Base-by-base conservation (phyloP, 345 rosid species). In the Kandelia obovata region DNA sequence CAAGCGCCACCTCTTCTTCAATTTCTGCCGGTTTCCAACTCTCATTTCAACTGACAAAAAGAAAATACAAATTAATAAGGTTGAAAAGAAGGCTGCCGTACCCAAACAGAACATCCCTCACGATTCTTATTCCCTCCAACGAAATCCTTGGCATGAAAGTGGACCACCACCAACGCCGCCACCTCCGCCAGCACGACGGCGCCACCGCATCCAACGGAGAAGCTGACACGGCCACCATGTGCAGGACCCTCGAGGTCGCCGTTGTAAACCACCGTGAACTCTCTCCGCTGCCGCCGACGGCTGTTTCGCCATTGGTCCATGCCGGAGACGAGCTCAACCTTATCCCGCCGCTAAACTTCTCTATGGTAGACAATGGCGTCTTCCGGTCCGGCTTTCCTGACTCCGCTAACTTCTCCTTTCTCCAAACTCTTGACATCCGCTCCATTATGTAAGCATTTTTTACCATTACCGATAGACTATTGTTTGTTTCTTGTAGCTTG, bases 351-450 rank as follows among this genome's bases (percentile, higher is more conserved):
- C 82, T 88, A 31, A 95, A 95, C 87, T 95, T 95, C 73, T 70
- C 99, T 6, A 83, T 90, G 91, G 99, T 95, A 21, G 97, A 95
- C 68, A 87, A 86, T 51, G 99, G 97, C 72, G 79, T 95, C 60
- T 95, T 92, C 86, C 79, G 99, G 83, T 92, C 99, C 23, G 99
- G 99, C 64, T 92, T 89, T 67, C 99, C 99, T 0, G 90, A 86
- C 74, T 76, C 92, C 68, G 83, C 86, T 64, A 95, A 90, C 88
- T 95, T 95, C 88, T 67, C 96, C 16, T 95, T 95, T 76, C 82
- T 95, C 60, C 88, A 85, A 75, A 85, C 89, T 25, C 96, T 95
- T 63, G 82, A 89, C 62, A 97, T 95, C 65, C 96, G 93, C 76
- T 92, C 99, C 67, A 88, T 95, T 87, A 86, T 95, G 99, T 95